These are phyloP conservation scores for Lactarius pseudohatsudake DNA, from an alignment of 768 basidiomycete genomes.

Conservation along the genomic window DNA sequence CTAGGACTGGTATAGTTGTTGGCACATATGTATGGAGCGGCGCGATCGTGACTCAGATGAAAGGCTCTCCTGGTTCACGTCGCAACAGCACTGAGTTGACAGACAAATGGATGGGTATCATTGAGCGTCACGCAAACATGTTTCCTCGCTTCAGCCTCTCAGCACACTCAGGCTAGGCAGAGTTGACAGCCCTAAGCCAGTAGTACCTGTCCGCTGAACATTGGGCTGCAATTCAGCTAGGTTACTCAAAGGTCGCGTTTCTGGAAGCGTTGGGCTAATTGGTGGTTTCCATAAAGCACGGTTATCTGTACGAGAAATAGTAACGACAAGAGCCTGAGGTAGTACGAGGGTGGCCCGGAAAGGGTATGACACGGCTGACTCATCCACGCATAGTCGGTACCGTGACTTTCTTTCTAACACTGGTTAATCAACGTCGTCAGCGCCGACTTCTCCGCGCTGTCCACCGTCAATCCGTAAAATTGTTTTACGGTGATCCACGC, in stretches of 20 bases:
- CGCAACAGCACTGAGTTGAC: too few relatives aligned
- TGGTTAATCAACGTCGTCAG: slow-evolving; percentile 40
- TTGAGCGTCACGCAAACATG: too few relatives aligned
- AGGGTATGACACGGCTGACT: background rate
- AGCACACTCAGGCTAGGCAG: too few relatives aligned
- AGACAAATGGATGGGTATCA: too few relatives aligned
- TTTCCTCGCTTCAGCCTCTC: too few relatives aligned
- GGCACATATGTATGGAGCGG: background rate
- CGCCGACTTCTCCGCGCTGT: slow-evolving; percentile 51
- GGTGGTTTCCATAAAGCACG: background rate
- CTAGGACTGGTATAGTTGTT: background rate
- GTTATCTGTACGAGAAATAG: too few relatives aligned
- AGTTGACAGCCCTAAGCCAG: slow-evolving; percentile 13
- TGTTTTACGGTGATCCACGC: slow-evolving; percentile 54
- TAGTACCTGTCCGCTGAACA: background rate
- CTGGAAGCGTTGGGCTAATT: background rate
- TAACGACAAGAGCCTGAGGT: background rate
- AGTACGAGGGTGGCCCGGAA: background rate
- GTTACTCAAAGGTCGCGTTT: background rate
- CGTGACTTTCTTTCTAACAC: slow-evolving; percentile 3
- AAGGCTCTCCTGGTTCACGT: too few relatives aligned
- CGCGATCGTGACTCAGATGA: too few relatives aligned
- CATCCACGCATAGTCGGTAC: background rate
- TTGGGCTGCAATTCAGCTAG: background rate
- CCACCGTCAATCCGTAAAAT: slow-evolving; percentile 49